A percentile compares a stretch with the other conserved stretches of the same genome.
Conservation (phyloP, 768 basidiomycete species). For the Coprinellus micaceus region DNA sequence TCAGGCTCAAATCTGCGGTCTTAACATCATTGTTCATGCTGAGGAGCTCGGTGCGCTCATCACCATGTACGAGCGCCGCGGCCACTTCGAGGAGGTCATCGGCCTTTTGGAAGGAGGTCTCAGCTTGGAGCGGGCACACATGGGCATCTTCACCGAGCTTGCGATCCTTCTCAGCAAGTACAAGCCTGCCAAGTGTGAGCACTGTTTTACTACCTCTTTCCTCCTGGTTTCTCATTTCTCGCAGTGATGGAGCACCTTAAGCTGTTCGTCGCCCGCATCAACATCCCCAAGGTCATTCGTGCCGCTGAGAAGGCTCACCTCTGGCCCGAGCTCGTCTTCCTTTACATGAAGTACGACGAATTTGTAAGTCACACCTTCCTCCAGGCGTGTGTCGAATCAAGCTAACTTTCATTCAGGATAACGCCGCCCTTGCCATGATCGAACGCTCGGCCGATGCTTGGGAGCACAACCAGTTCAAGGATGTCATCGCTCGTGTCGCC, state of each 20-base stretch:
- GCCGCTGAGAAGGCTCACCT: constrained; percentile 95
- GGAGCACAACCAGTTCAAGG: constrained; percentile 99
- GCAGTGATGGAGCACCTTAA: constrained; percentile 98
- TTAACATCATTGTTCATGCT: constrained; percentile 95
- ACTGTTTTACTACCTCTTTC: not conserved
- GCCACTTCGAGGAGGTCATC: constrained; percentile 93
- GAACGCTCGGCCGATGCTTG: constrained; percentile 97
- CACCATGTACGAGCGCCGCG: constrained; percentile 82
- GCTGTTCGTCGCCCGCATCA: constrained; percentile 91
- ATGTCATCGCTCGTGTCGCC: constrained; percentile 91
- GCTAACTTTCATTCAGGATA: too few species aligned
- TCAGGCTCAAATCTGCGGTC: constrained; percentile 96
- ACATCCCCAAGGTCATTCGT: constrained; percentile 98
- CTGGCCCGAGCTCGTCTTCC: constrained; percentile 97
- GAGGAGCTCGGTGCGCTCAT: constrained; percentile 76
- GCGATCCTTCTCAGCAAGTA: constrained; percentile 93
- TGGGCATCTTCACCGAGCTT: constrained; percentile 98
- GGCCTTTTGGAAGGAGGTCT: constrained; percentile 89
- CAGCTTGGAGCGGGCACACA: constrained; percentile 95
- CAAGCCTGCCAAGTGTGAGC: constrained; percentile 84
- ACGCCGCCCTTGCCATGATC: constrained; percentile 97
- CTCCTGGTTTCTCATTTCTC: not conserved
- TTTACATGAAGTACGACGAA: constrained; percentile 98
- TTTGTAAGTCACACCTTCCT: too few species aligned
- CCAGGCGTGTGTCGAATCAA: too few species aligned